Conservation (phyloP, 305 asterid genomes). For the Fraxinus velutina region DNA sequence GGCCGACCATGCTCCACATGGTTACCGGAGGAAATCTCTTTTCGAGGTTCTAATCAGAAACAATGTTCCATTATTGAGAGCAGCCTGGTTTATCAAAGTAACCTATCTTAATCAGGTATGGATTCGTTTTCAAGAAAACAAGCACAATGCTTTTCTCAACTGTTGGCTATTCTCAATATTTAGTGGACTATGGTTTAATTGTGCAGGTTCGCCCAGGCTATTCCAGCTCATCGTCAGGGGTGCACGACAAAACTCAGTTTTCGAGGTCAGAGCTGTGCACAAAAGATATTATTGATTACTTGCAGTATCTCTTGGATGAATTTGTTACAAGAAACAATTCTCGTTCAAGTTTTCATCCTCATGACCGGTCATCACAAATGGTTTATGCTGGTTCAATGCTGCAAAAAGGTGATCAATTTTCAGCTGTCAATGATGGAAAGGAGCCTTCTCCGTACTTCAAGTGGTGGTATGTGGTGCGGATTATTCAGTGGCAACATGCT, state of each 20-base stretch:
- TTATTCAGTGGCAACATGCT: constrained; percentile 89
- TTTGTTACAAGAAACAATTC: constrained; percentile 60
- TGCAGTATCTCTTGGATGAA: constrained; percentile 88
- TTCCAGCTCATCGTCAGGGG: constrained; percentile 65
- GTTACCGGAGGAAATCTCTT: constrained; percentile 69
- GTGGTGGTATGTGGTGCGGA: constrained; percentile 98
- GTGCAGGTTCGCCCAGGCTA: constrained; percentile 75
- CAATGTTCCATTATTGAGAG: constrained; percentile 84
- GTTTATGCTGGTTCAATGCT: constrained; percentile 60
- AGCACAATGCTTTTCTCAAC: constrained; percentile 4
- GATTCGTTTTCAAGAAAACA: constrained; percentile 17
- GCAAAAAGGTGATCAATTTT: constrained; percentile 50
- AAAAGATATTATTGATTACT: constrained; percentile 84
- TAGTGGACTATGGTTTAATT: constrained; percentile 29
- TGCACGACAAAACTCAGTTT: constrained; percentile 69
- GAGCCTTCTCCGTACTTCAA: constrained; percentile 87
- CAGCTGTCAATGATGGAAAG: constrained; percentile 51
- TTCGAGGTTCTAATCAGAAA: constrained; percentile 85
- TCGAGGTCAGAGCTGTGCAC: constrained; percentile 97
- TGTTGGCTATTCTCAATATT: constrained; percentile 18
- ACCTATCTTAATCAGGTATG: constrained; percentile 95
- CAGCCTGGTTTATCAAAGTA: constrained; percentile 97
- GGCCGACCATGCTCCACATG: constrained; percentile 98
- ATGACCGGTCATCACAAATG: constrained; percentile 68
- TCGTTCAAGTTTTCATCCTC: constrained; percentile 49